Conservation (phyloP, 2,329 filamentous ascomycete genomes). For the Xylaria sp. region DNA sequence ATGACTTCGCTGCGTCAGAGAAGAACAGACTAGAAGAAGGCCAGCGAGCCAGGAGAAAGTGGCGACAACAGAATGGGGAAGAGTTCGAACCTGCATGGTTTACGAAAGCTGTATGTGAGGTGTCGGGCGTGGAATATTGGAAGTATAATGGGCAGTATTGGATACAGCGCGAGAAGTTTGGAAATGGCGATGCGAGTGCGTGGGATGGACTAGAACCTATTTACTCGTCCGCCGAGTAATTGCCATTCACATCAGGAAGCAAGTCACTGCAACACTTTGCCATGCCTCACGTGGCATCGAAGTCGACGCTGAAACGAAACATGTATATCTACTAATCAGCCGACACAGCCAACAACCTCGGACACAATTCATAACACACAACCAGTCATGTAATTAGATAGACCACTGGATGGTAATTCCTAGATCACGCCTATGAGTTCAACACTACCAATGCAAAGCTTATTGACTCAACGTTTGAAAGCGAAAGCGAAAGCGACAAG, state of each 20-base stretch:
- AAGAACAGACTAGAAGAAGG: conserved; percentile 95
- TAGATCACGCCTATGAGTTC: background rate
- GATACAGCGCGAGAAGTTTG: conserved; percentile 75
- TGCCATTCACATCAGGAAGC: background rate
- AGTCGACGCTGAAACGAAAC: background rate
- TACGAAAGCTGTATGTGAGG: conserved; percentile 72
- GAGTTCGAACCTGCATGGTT: conserved; percentile 92
- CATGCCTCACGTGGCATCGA: conserved; percentile 7
- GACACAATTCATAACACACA: conserved; percentile 21
- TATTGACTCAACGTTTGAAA: background rate
- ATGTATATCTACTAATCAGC: conserved; percentile 27
- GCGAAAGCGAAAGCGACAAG: conserved; percentile 10
- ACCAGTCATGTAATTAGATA: background rate
- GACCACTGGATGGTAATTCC: background rate
- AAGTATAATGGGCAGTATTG: conserved; percentile 90
- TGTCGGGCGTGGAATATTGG: conserved; percentile 93
- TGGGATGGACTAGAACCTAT: conserved; percentile 84
- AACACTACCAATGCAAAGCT: background rate
- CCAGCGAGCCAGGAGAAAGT: conserved; percentile 79
- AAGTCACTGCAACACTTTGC: background rate
- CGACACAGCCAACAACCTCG: conserved; percentile 19
- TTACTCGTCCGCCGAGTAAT: conserved; percentile 54
- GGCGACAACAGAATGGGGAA: conserved; percentile 80
- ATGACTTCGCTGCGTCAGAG: conserved; percentile 90
- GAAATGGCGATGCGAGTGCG: conserved; percentile 63